Base-by-base conservation (phyloP, 2,329 filamentous ascomycete species). In the Aspergillus amoenus region DNA sequence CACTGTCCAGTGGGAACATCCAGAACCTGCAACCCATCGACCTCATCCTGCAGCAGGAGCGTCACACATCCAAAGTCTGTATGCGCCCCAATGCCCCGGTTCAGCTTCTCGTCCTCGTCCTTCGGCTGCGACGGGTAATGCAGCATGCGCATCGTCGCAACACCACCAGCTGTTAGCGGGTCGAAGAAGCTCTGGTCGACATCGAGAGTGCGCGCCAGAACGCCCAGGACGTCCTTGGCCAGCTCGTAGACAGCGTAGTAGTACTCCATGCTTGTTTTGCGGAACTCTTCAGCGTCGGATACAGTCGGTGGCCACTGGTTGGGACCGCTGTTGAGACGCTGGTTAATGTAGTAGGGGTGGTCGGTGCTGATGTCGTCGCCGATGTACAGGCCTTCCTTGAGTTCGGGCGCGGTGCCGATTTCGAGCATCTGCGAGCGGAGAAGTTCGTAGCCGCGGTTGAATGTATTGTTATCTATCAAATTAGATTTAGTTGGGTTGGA, bases 351-450 rank as follows among this genome's bases (percentile, higher is more conserved):
- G 62, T 76, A 73, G 1, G 71, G 73, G 51, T 78, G 74, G 5
- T 72, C 65, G 34, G 62, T 64, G 1, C 74, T 61, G 22, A 78
- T 73, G 47, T 79, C 76, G 44, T 75, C 71, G 55, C 76, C 75
- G 32, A 79, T 74, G 61, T 76, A 78, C 30, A 74, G 72, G 1
- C 76, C 76, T 57, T 78, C 76, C 58, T 79, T 79, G 4, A 78
- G 66, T 32, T 80, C 77, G 2, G 76, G 76, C 3, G 70, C 66
- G 21, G 74, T 75, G 27, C 75, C 76, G 34, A 66, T 64, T 63
- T 79, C 76, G 9, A 78, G 67, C 54, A 77, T 76, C 56, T 79
- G 76, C 5, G 73, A 76, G 18, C 71, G 70, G 15, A 78, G 65
- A 24, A 74, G 64, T 56, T 79, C 77, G 61, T 79, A 79, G 49